phyloP scores from a whole-genome alignment of 371 early-diverging fungal genomes.

The Mucor mucedo region DNA sequence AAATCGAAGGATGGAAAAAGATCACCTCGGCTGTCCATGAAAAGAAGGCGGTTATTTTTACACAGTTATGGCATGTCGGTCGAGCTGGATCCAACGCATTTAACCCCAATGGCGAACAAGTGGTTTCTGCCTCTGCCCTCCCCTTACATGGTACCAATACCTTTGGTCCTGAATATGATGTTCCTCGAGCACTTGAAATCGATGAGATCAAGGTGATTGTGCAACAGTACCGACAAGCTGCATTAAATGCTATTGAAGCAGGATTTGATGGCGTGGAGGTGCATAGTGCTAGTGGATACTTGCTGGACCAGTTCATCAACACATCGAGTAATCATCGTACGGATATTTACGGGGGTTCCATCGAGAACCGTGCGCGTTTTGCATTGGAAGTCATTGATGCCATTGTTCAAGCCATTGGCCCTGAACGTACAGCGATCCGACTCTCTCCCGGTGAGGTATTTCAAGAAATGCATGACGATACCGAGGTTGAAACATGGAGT shows the following conservation, averaged over 20 bases:
- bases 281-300: conserved; percentile 69
- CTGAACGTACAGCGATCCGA: conserved; percentile 26
- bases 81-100: conserved; percentile 15
- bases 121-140: conserved; percentile 20
- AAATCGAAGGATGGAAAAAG: conserved; percentile 55
- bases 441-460: conserved; percentile 18
- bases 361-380: conserved; percentile 60
- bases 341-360: conserved; percentile 55
- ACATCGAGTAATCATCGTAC: conserved; percentile 40
- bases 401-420: conserved; percentile 32
- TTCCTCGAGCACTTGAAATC: conserved; percentile 24
- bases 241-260: conserved; percentile 47
- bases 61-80: conserved; percentile 56
- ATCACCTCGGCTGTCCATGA: conserved; percentile 56
- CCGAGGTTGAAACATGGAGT: conserved; percentile 21
- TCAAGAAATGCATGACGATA: conserved; percentile 20
- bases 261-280: conserved; percentile 72
- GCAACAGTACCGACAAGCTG: conserved; percentile 62
- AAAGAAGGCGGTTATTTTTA: conserved; percentile 54
- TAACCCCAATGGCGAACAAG: neutral
- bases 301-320: conserved; percentile 60
- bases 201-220: conserved; percentile 51
- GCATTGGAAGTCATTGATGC: conserved; percentile 48
- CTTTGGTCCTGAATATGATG: conserved; percentile 1
- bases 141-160: conserved; percentile 1